Percentiles rank a stretch among this genome's conserved stretches.
These are phyloP conservation scores for Lagenidium sp. DNA, from an alignment of 352 stramenopile genomes.

Conservation along the genomic window DNA sequence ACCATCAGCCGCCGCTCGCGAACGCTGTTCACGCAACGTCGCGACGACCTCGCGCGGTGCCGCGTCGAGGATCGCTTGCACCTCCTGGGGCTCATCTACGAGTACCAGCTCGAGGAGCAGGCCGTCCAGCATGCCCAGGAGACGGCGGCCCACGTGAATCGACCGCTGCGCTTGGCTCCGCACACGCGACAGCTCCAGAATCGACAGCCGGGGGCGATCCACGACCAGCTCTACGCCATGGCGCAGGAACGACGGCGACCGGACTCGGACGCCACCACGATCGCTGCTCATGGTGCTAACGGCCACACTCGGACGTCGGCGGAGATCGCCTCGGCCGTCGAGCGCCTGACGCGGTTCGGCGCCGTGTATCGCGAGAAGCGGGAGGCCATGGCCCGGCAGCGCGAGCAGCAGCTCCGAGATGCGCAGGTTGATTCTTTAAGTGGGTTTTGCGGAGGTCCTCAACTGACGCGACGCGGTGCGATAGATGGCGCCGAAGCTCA, in stretches of 20 bases:
- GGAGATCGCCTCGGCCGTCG: slow-evolving; percentile 11
- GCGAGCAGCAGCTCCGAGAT: slow-evolving; percentile 15
- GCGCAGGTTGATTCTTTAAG: slow-evolving; percentile 20
- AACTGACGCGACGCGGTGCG: not conserved
- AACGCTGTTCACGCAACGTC: slow-evolving; percentile 20
- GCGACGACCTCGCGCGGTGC: slow-evolving; percentile 44
- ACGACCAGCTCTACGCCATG: slow-evolving; percentile 49
- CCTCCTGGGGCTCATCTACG: slow-evolving; percentile 56
- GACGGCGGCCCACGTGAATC: slow-evolving; percentile 1
- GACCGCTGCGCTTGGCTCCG: slow-evolving; percentile 30
- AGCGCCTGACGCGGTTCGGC: slow-evolving; percentile 26
- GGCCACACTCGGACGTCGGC: too few species aligned
- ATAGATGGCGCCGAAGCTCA: slow-evolving; percentile 40
- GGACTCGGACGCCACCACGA: too few species aligned
- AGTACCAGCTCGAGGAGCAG: slow-evolving; percentile 56
- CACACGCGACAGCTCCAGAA: slow-evolving; percentile 40
- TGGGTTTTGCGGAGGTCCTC: not conserved
- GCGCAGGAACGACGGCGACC: slow-evolving; percentile 20
- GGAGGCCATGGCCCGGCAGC: slow-evolving; percentile 19
- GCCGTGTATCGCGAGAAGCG: slow-evolving; percentile 36
- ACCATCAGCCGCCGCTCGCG: slow-evolving; percentile 23
- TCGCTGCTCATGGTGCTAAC: not conserved
- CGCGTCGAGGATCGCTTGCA: slow-evolving; percentile 65
- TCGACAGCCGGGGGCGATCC: slow-evolving; percentile 10
- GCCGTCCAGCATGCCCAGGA: slow-evolving; percentile 7